Percentiles rank a stretch among this genome's conserved stretches.
These are phyloP conservation scores for Myxozyma kluyveri DNA, from an alignment of 805 yeast species.

Conservation along the genomic window DNA sequence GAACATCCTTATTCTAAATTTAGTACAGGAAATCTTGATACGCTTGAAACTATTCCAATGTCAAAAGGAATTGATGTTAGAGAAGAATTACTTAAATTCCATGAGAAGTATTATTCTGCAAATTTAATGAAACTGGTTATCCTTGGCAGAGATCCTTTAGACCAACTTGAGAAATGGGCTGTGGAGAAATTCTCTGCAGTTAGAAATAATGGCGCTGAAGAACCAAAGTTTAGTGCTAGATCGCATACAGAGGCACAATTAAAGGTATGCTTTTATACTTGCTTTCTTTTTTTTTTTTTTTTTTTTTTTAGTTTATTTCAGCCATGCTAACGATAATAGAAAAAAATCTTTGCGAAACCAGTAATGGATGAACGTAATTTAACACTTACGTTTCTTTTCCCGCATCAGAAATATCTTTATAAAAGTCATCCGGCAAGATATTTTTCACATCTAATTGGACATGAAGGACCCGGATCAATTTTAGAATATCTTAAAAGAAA, in stretches of 20 bases:
- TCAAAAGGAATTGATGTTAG: conserved; percentile 67
- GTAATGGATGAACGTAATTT: conserved; percentile 74
- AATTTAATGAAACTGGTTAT: conserved; percentile 85
- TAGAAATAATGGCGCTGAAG: conserved; percentile 48
- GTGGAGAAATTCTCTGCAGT: conserved; percentile 61
- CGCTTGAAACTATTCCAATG: conserved; percentile 67
- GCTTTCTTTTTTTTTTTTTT: not conserved
- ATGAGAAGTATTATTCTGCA: conserved; percentile 70
- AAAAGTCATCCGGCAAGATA: conserved; percentile 67
- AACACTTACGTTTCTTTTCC: conserved; percentile 67
- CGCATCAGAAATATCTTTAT: conserved; percentile 69
- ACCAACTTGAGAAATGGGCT: conserved; percentile 69
- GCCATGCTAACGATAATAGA: conserved; percentile 42
- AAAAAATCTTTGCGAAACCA: conserved; percentile 61
- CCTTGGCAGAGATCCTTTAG: conserved; percentile 66
- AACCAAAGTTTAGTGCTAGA: conserved; percentile 44
- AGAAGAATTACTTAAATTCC: conserved; percentile 73
- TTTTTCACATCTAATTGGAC: conserved; percentile 81
- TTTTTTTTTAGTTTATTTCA: not conserved
- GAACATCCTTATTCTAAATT: conserved; percentile 83
- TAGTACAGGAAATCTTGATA: conserved; percentile 80
- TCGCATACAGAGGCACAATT: conserved; percentile 53
- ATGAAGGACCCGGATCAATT: conserved; percentile 86
- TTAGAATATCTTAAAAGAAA: conserved; percentile 62
- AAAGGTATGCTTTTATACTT: conserved; percentile 4